phyloP scores from a whole-genome alignment of 495 filamentous ascomycete species.

The Thozetella sp. region DNA sequence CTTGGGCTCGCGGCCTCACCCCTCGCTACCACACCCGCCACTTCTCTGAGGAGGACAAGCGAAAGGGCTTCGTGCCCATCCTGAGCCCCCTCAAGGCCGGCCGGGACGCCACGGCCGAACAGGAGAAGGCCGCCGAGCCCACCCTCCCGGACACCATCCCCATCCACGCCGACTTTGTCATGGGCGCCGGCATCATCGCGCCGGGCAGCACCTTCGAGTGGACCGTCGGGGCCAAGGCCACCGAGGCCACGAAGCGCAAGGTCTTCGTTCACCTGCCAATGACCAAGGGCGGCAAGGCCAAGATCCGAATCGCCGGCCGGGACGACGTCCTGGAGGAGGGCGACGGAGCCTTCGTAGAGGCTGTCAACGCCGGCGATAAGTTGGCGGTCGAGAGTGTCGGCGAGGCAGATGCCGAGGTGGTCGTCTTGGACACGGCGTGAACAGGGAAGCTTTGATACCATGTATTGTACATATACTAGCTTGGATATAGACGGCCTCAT shows the following conservation, averaged over 20 bases:
- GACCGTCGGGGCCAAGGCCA: slow-evolving; percentile 58
- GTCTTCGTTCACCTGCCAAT: slow-evolving; percentile 78
- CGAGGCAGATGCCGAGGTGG: slow-evolving; percentile 67
- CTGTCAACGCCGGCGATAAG: slow-evolving; percentile 56
- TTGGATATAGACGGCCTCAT: no score
- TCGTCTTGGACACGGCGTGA: slow-evolving; percentile 61
- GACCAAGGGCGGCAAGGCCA: slow-evolving; percentile 70
- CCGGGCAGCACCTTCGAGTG: slow-evolving; percentile 57
- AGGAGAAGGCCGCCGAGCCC: slow-evolving; percentile 61
- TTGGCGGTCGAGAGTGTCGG: slow-evolving; percentile 65
- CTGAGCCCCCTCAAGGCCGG: slow-evolving; percentile 71
- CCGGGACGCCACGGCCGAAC: slow-evolving; percentile 53
- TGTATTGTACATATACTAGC: not conserved
- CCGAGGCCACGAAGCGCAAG: slow-evolving; percentile 58
- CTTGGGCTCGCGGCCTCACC: slow-evolving; percentile 66
- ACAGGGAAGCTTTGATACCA: not conserved
- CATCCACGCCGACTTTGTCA: slow-evolving; percentile 78
- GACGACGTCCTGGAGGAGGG: slow-evolving; percentile 71
- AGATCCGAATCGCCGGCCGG: slow-evolving; percentile 60
- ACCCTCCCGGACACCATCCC: slow-evolving; percentile 65
- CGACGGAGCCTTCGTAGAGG: slow-evolving; percentile 73
- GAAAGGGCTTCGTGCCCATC: slow-evolving; percentile 66
- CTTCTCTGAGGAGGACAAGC: slow-evolving; percentile 70
- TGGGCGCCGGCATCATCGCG: slow-evolving; percentile 70
- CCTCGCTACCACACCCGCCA: slow-evolving; percentile 71